Evolutionary conservation across 2,329 filamentous ascomycete species (phyloP).

Genomic region (Periconia digitata): DNA sequence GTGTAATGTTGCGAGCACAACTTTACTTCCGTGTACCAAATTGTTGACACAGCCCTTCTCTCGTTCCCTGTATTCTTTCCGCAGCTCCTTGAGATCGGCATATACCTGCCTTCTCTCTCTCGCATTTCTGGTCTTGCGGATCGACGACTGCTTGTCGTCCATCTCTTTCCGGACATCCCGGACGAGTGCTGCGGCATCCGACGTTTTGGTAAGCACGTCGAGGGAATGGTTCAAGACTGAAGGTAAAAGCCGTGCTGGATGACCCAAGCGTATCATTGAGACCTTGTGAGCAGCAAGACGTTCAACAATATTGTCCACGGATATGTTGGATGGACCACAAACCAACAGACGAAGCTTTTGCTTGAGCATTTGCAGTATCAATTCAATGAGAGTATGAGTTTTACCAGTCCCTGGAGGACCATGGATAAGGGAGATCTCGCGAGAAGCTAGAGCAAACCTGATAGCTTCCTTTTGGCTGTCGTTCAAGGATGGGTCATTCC

Average conservation of each 20-base stretch:
- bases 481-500: slow-evolving; percentile 60
- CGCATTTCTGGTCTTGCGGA: slow-evolving; percentile 82
- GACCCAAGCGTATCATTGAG: slow-evolving; percentile 85
- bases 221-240: slow-evolving; percentile 87
- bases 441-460: slow-evolving; percentile 79
- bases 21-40: slow-evolving; percentile 75
- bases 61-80: slow-evolving; percentile 84
- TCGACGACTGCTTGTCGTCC: slow-evolving; percentile 84
- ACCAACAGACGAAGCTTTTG: slow-evolving; percentile 76
- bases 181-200: slow-evolving; percentile 85
- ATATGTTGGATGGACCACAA: slow-evolving; percentile 96
- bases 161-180: slow-evolving; percentile 89
- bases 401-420: slow-evolving; percentile 96
- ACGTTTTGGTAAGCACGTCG: slow-evolving; percentile 86
- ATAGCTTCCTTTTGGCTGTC: slow-evolving; percentile 65
- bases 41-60: slow-evolving; percentile 79
- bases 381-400: slow-evolving; percentile 92
- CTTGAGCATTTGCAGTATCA: slow-evolving; percentile 87
- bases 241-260: slow-evolving; percentile 86
- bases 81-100: slow-evolving; percentile 77
- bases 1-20: slow-evolving; percentile 90
- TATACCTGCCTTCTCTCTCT: slow-evolving; percentile 82
- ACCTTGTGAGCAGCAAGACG: slow-evolving; percentile 81
- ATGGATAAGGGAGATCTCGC: slow-evolving; percentile 86
- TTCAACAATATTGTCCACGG: slow-evolving; percentile 97